Percentiles rank a stretch among this genome's conserved stretches.
These are phyloP conservation scores for Petunia hybrid DNA, from an alignment of 305 asterid genomes.

Conservation along the genomic window DNA sequence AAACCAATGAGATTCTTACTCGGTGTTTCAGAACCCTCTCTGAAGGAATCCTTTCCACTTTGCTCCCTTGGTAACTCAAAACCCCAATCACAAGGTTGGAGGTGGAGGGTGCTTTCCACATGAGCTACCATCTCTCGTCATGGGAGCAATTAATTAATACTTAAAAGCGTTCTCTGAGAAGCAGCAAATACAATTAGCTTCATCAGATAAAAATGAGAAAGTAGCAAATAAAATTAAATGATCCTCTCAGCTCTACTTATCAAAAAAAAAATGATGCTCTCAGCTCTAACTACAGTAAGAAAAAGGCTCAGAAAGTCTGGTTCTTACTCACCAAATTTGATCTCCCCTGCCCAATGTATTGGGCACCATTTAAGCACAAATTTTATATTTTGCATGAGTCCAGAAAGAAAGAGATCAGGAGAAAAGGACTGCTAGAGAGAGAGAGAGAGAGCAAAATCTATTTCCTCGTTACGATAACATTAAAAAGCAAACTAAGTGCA, in stretches of 20 bases:
- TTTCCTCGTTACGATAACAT: neutral
- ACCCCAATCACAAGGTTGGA: too few species aligned
- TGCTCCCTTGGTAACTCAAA: too few species aligned
- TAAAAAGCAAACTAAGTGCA: neutral
- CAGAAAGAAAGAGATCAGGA: neutral
- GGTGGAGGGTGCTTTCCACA: too few species aligned
- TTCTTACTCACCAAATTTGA: neutral
- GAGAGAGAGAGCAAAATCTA: neutral
- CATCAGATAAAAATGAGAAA: neutral
- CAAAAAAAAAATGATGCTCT: neutral
- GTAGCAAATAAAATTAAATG: neutral
- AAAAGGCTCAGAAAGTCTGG: neutral
- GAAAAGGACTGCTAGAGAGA: neutral
- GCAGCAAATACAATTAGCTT: neutral
- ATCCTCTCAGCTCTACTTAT: neutral
- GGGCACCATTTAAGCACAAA: neutral
- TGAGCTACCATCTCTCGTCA: too few species aligned
- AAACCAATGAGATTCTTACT: neutral
- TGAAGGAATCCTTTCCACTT: too few species aligned
- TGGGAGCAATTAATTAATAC: conserved; percentile 14
- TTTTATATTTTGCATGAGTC: neutral
- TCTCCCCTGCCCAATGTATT: neutral
- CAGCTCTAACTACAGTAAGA: neutral
- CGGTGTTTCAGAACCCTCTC: neutral
- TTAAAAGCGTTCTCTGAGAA: neutral